These are phyloP conservation scores for Ophiostoma himal-ulmi DNA, from an alignment of 2,329 filamentous ascomycete genomes.

Conservation along the genomic window DNA sequence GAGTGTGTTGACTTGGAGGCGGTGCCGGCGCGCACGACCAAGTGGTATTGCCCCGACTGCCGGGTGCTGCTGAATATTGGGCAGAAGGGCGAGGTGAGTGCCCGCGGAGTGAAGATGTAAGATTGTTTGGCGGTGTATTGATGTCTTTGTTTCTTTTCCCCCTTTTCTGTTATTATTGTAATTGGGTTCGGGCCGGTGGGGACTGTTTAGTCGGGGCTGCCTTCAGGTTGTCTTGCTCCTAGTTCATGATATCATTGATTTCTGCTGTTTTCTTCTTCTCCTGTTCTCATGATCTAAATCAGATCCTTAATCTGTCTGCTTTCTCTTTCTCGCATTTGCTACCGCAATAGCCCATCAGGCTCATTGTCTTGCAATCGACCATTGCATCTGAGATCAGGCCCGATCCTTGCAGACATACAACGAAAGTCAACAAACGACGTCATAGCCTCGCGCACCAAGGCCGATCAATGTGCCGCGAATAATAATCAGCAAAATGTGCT, in stretches of 20 bases:
- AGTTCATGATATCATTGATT: slow-evolving; percentile 2
- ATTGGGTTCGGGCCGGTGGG: not conserved
- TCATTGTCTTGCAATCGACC: no score
- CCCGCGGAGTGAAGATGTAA: slow-evolving; percentile 49
- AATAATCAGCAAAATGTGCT: no score
- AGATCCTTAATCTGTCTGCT: not conserved
- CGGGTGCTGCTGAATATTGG: slow-evolving; percentile 57
- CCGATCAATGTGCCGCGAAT: no score
- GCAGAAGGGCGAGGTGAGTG: slow-evolving; percentile 57
- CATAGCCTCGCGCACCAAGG: no score
- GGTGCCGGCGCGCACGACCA: slow-evolving; percentile 65
- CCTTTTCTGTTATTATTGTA: not conserved
- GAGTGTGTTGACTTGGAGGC: slow-evolving; percentile 65
- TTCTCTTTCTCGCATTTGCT: not conserved
- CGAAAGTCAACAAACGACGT: no score
- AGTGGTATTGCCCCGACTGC: slow-evolving; percentile 82
- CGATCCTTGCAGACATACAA: no score
- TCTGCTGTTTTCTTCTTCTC: not conserved
- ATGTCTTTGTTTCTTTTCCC: not conserved
- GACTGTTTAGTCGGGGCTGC: not conserved
- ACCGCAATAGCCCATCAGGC: not conserved
- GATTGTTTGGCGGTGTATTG: not conserved
- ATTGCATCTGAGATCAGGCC: no score
- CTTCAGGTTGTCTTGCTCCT: not conserved
- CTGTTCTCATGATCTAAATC: not conserved